Conservation (phyloP, 225 moss, liverwort and hornwort genomes). For the Sphagnum tenellum region DNA sequence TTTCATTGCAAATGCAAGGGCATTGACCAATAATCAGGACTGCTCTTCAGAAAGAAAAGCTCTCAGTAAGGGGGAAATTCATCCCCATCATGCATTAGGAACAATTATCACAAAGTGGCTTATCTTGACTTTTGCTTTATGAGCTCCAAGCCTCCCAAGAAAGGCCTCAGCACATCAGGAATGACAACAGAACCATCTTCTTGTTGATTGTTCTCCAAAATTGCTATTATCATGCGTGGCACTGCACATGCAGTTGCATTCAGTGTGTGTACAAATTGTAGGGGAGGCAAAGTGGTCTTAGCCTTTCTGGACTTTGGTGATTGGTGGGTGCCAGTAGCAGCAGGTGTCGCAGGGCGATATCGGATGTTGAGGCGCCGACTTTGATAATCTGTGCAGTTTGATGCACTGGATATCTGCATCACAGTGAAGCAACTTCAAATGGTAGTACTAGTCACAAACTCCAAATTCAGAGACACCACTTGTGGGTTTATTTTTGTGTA, state of each 20-base stretch:
- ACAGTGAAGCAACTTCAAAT: too few relatives aligned
- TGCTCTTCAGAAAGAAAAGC: too few relatives aligned
- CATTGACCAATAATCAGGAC: too few relatives aligned
- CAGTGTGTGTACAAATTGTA: conserved; percentile 66
- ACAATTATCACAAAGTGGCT: not conserved
- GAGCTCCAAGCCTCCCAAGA: conserved; percentile 66
- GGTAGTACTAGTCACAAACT: too few relatives aligned
- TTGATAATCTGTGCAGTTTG: conserved; percentile 96
- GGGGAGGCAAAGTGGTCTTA: conserved; percentile 53
- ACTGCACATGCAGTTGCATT: conserved; percentile 97
- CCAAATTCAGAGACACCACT: too few relatives aligned
- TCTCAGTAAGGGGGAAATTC: too few relatives aligned
- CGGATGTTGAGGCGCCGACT: conserved; percentile 85
- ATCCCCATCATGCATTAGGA: too few relatives aligned
- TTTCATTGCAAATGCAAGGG: too few relatives aligned
- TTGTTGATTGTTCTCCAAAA: conserved; percentile 81
- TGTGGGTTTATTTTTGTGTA: too few relatives aligned
- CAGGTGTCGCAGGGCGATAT: conserved; percentile 42
- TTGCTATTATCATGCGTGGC: conserved; percentile 93
- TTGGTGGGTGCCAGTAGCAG: conserved; percentile 4
- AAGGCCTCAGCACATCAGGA: conserved; percentile 74
- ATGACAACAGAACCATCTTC: conserved; percentile 73
- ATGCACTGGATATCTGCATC: conserved; percentile 88
- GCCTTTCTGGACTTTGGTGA: conserved; percentile 38
- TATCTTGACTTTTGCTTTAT: conserved; percentile 45